Evolutionary conservation across 1,139 yeast genomes (phyloP).

Genomic region (Saccharomyces pastorianus): DNA sequence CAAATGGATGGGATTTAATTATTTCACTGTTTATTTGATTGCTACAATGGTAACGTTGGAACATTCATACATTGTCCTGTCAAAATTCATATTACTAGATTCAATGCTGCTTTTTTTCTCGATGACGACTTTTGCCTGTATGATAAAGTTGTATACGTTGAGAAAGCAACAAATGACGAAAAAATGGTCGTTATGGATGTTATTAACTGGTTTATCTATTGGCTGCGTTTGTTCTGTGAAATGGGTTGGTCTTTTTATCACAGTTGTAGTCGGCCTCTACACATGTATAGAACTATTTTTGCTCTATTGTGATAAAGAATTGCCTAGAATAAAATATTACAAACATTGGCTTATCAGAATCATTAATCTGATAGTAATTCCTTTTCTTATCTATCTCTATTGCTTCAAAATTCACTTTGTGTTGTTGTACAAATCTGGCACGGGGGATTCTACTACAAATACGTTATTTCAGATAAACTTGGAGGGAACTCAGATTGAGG

Average conservation of each 20-base stretch:
- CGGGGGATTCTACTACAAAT: conserved; percentile 69
- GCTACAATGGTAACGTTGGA: conserved; percentile 58
- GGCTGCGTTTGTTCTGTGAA: conserved; percentile 93
- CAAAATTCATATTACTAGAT: conserved; percentile 65
- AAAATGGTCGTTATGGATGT: conserved; percentile 49
- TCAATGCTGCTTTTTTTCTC: conserved; percentile 68
- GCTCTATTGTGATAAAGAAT: conserved; percentile 41
- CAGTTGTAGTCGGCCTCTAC: conserved; percentile 78
- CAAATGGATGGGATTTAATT: conserved; percentile 38
- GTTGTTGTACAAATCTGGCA: conserved; percentile 67
- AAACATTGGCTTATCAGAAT: conserved; percentile 69
- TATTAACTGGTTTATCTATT: conserved; percentile 66
- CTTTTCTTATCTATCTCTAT: conserved; percentile 56
- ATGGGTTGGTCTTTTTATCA: conserved; percentile 91
- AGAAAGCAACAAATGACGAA: conserved; percentile 39
- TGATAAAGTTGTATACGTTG: conserved; percentile 46
- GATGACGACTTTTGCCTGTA: conserved; percentile 49
- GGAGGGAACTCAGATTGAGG: conserved; percentile 43
- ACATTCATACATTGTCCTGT: conserved; percentile 54
- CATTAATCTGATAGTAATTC: conserved; percentile 62
- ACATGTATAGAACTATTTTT: conserved; percentile 66
- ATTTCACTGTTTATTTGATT: conserved; percentile 45
- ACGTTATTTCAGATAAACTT: conserved; percentile 63
- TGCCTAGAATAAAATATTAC: conserved; percentile 39
- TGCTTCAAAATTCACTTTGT: conserved; percentile 77